Evolutionary conservation across 768 basidiomycete genomes (phyloP).

Genomic region (Pulveroboletus sp.): DNA sequence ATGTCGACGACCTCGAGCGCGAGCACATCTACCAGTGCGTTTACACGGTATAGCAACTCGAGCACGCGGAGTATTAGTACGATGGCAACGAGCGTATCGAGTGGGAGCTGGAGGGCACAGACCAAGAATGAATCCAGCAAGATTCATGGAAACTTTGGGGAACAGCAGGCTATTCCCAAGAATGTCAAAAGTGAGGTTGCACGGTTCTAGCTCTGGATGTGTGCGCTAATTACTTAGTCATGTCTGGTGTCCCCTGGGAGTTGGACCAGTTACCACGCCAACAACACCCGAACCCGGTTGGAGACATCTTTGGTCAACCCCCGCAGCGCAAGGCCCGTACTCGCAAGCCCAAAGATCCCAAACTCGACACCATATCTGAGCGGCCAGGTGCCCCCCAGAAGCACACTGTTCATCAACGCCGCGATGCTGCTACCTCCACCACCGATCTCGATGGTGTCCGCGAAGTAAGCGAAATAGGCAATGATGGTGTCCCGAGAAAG

Average conservation of each 20-base stretch:
- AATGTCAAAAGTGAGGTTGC: slow-evolving; percentile 80
- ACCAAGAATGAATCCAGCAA: slow-evolving; percentile 16
- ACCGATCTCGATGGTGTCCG: slow-evolving; percentile 55
- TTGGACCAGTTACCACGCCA: slow-evolving; percentile 67
- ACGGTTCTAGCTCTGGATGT: background rate
- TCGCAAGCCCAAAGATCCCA: slow-evolving; percentile 63
- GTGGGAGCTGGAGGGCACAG: slow-evolving; percentile 68
- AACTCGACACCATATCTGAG: slow-evolving; percentile 75
- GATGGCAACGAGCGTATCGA: slow-evolving; percentile 76
- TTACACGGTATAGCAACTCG: slow-evolving; percentile 73
- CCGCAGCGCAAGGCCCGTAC: slow-evolving; percentile 63
- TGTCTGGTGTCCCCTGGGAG: slow-evolving; percentile 78
- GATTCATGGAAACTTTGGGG: slow-evolving; percentile 15
- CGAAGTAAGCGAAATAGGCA: slow-evolving; percentile 17
- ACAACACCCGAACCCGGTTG: slow-evolving; percentile 56
- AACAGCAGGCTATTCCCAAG: slow-evolving; percentile 44
- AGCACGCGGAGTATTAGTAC: slow-evolving; percentile 75
- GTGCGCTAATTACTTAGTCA: slow-evolving; percentile 42
- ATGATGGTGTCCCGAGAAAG: slow-evolving; percentile 59
- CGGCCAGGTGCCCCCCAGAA: slow-evolving; percentile 48
- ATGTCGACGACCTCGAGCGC: slow-evolving; percentile 69
- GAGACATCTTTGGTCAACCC: slow-evolving; percentile 57
- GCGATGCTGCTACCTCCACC: slow-evolving; percentile 72
- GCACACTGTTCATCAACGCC: slow-evolving; percentile 45
- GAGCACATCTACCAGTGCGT: slow-evolving; percentile 65